A percentile compares a stretch with the other conserved stretches of the same genome.
Evolutionary conservation across 768 basidiomycete species (phyloP).

Genomic region (Mycena rosella): DNA sequence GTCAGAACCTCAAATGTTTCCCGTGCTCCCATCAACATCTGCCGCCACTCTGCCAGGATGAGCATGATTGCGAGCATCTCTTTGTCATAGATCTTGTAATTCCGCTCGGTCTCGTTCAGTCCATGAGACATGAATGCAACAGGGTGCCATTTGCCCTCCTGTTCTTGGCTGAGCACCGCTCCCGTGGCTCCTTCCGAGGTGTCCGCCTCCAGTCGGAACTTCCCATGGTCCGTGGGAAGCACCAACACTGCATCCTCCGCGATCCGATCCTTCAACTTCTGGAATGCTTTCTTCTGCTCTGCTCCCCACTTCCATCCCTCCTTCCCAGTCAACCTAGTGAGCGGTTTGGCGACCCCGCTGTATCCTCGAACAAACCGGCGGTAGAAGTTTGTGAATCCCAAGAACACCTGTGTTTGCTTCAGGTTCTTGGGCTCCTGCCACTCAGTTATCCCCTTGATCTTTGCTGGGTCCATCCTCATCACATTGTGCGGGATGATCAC

Average conservation of each 20-base stretch:
- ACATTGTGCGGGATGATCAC: conserved; percentile 9
- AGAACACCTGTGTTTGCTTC: too few species aligned
- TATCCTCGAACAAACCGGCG: too few species aligned
- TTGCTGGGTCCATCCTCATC: conserved; percentile 10
- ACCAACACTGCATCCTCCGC: too few species aligned
- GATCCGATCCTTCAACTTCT: too few species aligned
- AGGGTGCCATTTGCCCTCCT: conserved; percentile 22
- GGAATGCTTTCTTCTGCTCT: background rate
- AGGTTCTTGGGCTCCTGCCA: conserved; percentile 8
- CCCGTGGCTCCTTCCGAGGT: conserved; percentile 16
- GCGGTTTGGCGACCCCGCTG: background rate
- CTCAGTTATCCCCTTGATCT: conserved; percentile 3
- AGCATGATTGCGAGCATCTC: too few species aligned
- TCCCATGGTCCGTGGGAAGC: background rate
- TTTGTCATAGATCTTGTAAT: too few species aligned
- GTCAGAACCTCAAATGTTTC: conserved; percentile 27
- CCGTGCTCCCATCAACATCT: too few species aligned
- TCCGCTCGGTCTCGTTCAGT: too few species aligned
- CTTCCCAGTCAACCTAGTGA: conserved; percentile 15
- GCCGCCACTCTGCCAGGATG: too few species aligned
- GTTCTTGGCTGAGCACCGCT: background rate
- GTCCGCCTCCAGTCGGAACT: conserved; percentile 23
- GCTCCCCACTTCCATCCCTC: background rate
- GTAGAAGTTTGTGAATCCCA: too few species aligned
- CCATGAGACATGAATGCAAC: too few species aligned